Base-by-base conservation (phyloP, 2,329 filamentous ascomycete species). In the Sporothrix dimorphospora region DNA sequence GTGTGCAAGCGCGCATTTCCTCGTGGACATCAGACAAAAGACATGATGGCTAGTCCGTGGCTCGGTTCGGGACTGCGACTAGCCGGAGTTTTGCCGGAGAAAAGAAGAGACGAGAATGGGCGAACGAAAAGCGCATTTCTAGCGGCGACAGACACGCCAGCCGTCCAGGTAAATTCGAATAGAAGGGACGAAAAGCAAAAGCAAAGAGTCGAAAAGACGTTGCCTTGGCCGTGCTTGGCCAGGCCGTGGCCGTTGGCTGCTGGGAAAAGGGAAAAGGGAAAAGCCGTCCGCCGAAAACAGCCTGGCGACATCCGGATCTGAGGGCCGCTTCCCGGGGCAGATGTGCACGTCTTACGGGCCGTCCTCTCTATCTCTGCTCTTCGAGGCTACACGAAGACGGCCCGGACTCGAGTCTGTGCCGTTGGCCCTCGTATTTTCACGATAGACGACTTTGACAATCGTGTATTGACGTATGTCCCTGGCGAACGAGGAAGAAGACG, bases 261-360 rank as follows among this genome's bases (percentile, higher is more conserved):
- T 38, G 16, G 45, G 45, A 21, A 21, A 67, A 51, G 14, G 19
- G 8, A 42, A 53, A 40, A 9, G 19, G 8, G 24, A 53, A 40
- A 9, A 51, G 9, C 3, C 27, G 34, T 14, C 12, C 45, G 7
- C 11, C 21, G 8, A 42, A 40, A 40, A 12, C 55, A 51, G 68
- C 24, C 51, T 69, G 67, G 38, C 67, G 49, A 45, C 27, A 21
- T 19, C 68, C 76, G 76, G 76, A 77, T 76, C 72, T 65, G 69
- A 77, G 76, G 76, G 65, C 76, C 76, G 76, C 45, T 59, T 75
- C 74, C 75, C 76, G 75, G 30, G 27, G 9, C 42, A 67, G 24
- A 49, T 38, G 14, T 12, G 42, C 27, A 14, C 38, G n/a, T 65
- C 59, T 65, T 16, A 66, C 42, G 24, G 63, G 21, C 63, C 63